Evolutionary conservation across 2,329 filamentous ascomycete species (phyloP).

Genomic region (Sordariomycetes sp.): DNA sequence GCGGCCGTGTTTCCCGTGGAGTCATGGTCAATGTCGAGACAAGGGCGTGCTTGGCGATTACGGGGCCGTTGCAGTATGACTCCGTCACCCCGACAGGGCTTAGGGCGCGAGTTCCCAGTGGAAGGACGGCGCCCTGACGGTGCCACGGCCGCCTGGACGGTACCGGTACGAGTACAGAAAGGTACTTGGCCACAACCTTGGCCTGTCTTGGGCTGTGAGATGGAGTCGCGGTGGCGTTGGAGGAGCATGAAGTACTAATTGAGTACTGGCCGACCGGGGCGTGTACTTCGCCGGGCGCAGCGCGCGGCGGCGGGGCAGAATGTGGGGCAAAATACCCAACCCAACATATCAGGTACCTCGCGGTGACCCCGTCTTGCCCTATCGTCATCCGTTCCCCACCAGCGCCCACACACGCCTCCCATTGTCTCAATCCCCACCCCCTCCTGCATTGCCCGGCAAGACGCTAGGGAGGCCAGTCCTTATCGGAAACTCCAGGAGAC

Average conservation of each 20-base stretch:
- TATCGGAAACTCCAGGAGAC: conserved; percentile 5
- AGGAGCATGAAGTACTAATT: background rate
- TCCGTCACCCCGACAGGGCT: background rate
- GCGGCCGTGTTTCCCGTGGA: background rate
- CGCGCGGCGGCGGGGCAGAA: background rate
- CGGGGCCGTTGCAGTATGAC: background rate
- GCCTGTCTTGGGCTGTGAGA: background rate
- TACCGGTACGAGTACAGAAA: background rate
- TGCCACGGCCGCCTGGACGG: background rate
- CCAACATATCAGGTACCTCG: background rate
- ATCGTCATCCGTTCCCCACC: conserved; percentile 3
- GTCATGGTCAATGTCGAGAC: background rate
- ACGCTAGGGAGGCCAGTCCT: conserved; percentile 1
- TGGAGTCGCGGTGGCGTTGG: background rate
- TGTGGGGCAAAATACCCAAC: background rate
- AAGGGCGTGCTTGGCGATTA: background rate
- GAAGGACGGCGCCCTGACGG: background rate
- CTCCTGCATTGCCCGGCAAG: background rate
- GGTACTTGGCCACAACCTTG: background rate
- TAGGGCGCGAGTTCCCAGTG: background rate
- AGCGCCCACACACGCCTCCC: conserved; percentile 1
- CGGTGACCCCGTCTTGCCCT: conserved; percentile 1
- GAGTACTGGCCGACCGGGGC: background rate
- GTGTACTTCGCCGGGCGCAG: background rate
- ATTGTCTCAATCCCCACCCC: background rate